Base-by-base conservation (phyloP, 139 green algal species). In the Haematococcus lacustris region DNA sequence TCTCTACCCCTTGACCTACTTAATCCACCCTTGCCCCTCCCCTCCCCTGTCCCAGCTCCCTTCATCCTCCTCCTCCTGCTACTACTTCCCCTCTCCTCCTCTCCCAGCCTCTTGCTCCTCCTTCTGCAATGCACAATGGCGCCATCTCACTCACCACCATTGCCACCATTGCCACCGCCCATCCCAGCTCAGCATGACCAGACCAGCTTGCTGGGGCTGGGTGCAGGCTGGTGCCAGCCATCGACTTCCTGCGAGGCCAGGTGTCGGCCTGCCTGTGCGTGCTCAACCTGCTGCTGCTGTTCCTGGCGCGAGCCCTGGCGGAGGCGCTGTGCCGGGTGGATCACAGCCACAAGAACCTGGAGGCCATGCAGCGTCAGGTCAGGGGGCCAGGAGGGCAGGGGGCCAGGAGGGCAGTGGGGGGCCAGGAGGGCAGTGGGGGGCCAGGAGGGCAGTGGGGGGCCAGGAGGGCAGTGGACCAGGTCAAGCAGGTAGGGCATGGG, bases 321-420 rank as follows among this genome's bases (percentile, higher is more conserved):
- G 69, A 69, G 2, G 50, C 64, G 35, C 43, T 63, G 9, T 74
- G 73, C 35, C 7, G 33, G 40, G 39, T 61, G 39, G 77, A 82
- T 40, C 39, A 32, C 34, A 72, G 43, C 28, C 4, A 47, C 17
- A 83, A 83, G 73, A 83, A 83, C 66, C 43, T 78, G 1, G 51
- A 75, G 2, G 78, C 78, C 0, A 73, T 83, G 64, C 65, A 75
- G 47, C 65, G 78, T 1, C 78, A 83, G 73, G 78, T 83, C 30
- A 2, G 71, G 21, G 59, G 28, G 59, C 59, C 17, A 37, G 26
- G 13, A 21, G 13, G 47, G 47, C 47, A 57, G 13, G 21, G 21
- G 21, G 47, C 47, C 47, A 13, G 47, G 47, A 57, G 43, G 9
- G 57, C 57, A 33, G 25, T 35, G 57, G 5, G 57, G 57, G n/a